Percentiles rank a stretch among this genome's conserved stretches.
These are phyloP conservation scores for Phylloporus gajari DNA, from an alignment of 1,284 basidiomycete genomes.

Conservation along the genomic window DNA sequence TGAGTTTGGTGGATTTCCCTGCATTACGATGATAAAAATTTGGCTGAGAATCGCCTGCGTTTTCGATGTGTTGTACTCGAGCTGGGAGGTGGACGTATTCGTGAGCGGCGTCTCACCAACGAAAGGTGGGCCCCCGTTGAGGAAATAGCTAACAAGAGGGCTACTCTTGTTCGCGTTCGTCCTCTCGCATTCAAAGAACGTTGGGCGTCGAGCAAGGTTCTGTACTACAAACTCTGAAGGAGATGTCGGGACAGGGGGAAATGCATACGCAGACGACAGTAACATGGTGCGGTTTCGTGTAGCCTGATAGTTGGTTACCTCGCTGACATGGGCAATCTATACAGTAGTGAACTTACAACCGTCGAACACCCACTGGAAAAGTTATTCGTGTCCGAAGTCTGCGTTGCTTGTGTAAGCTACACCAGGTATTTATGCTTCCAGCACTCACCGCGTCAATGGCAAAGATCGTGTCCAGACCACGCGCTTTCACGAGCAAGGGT, in stretches of 20 bases:
- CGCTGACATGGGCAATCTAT: neutral
- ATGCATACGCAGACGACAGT: slow-evolving; percentile 51
- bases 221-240: slow-evolving; percentile 45
- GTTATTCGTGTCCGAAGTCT: slow-evolving; percentile 46
- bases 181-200: slow-evolving; percentile 58
- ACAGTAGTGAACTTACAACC: slow-evolving; percentile 47
- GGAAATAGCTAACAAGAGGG: slow-evolving; percentile 53
- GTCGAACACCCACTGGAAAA: slow-evolving; percentile 54
- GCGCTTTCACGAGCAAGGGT: slow-evolving; percentile 63
- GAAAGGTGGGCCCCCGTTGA: slow-evolving; percentile 56
- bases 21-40: slow-evolving; percentile 52
- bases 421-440: neutral
- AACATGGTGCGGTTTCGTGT: slow-evolving; percentile 52
- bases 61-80: slow-evolving; percentile 42
- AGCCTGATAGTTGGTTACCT: slow-evolving; percentile 36
- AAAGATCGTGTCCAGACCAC: slow-evolving; percentile 62
- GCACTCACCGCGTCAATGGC: slow-evolving; percentile 59
- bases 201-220: slow-evolving; percentile 50
- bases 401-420: neutral
- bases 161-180: slow-evolving; percentile 28
- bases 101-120: slow-evolving; percentile 51
- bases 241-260: slow-evolving; percentile 53
- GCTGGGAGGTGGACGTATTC: slow-evolving; percentile 52
- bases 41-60: slow-evolving; percentile 55
- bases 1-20: slow-evolving; percentile 45